Evolutionary conservation across 164 flowering plant species (phyloP), one percentile per base, ranked within the genome.

Genomic region (Sedum album): DNA sequence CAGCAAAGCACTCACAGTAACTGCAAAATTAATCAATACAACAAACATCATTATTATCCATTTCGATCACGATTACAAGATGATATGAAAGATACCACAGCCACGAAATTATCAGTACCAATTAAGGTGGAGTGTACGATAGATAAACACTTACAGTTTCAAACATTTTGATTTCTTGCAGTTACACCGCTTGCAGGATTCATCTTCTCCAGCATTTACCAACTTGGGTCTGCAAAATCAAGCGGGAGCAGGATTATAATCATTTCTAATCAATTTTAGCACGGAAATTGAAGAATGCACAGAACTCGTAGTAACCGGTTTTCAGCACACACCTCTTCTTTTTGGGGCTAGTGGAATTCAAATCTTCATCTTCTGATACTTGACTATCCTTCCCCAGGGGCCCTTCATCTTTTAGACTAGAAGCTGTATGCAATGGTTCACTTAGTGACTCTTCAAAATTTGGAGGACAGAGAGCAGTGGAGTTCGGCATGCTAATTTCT

Each of bases 1-100:
- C n/a, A n/a, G n/a, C n/a, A n/a, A n/a, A n/a, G 82, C 97, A 90
- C 78, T 90, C 97, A 79, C 97, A 90, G 71, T 90, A 90, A 65
- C 97, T 90, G 80, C 80, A 80, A 7, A 60, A 53, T 44, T 25
- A 74, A 70, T 31, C 33, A 65, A 18, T 31, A 69, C n/a, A 66
- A 49, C 7, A 68, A 41, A 68, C n/a, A n/a, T n/a, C n/a, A n/a
- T n/a, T n/a, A n/a, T n/a, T n/a, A n/a, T n/a, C n/a, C n/a, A n/a
- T n/a, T n/a, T n/a, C n/a, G n/a, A n/a, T n/a, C n/a, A n/a, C n/a
- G n/a, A n/a, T n/a, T n/a, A n/a, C n/a, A n/a, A n/a, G n/a, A n/a
- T n/a, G n/a, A n/a, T 42, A 68, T 31, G 42, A 60, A 31, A 46
- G 62, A 10, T n/a, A n/a, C n/a, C 66, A 48, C 10, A 15, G 3